Base-by-base conservation (phyloP, 2,329 filamentous ascomycete genomes). In the Cladorrhinum sp. region DNA sequence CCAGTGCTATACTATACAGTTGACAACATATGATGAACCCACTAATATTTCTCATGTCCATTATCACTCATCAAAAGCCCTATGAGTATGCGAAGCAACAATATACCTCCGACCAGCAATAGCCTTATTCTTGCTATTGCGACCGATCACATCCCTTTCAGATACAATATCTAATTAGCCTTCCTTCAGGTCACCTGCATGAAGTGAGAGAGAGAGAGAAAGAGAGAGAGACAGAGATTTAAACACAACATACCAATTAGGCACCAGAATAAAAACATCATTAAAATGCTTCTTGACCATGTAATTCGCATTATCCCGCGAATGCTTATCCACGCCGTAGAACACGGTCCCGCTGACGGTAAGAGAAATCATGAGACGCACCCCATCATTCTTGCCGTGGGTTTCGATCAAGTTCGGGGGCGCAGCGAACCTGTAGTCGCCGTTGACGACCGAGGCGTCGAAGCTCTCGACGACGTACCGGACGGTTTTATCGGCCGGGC, bases 211-310 rank as follows among this genome's bases (percentile, higher is more conserved):
- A 36, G 9, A 36, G 16, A 36, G 16, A 12, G 27, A 32, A 32
- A 6, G 27, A 36, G 16, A 36, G 16, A 36, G 16, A 16, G 16
- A 36, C 3, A 16, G 9, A 36, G 16, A 7, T 32, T 32, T 32
- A 45, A 6, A 6, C 6, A 20, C 18, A 4, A 79, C 75, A 65
- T 87, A 83, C 83, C 85, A 82, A 75, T 91, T 91, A 7, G 92
- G 91, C 38, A 93, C 89, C 58, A 96, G 78, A 23, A 96, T 83
- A 71, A 96, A 88, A 0, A 83, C 88, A 73, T 96, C 92, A 69
- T 86, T 89, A 73, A 96, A 96, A 36, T 85, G 85, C 66, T 85
- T 85, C 72, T 85, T 82, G 82, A 82, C 13, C 32, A 45, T 51
- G 36, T 61, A 57, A 0, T 59, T 57, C 12, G 84, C 83, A 27